Conservation (phyloP, 345 rosid species). For the Mercurialis annua region DNA sequence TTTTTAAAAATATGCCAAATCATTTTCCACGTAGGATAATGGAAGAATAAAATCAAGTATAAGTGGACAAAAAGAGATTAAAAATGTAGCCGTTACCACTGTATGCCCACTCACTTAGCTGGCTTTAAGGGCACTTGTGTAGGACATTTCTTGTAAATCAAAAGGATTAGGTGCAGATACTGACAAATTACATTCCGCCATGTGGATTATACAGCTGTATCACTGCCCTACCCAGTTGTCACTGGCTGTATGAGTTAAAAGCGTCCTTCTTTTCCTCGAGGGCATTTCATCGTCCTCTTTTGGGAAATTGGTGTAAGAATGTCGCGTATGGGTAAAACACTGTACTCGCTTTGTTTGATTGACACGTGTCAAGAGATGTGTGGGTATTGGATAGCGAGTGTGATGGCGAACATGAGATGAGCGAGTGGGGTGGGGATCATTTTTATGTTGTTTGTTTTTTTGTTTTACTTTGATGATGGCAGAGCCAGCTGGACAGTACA, state of each 20-base stretch:
- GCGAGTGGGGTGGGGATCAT: conserved; percentile 8
- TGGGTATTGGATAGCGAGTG: background rate
- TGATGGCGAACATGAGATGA: background rate
- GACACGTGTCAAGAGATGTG: background rate
- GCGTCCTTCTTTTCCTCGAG: conserved; percentile 18
- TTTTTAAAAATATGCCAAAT: background rate
- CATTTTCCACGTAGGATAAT: conserved; percentile 3
- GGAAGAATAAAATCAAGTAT: background rate
- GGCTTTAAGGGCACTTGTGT: conserved; percentile 18
- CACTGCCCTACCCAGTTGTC: conserved; percentile 42
- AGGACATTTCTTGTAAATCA: conserved; percentile 19
- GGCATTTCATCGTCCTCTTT: conserved; percentile 13
- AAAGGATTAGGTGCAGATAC: background rate
- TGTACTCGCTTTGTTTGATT: background rate
- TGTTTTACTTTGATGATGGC: conserved; percentile 16
- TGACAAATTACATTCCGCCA: background rate
- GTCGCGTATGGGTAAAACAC: background rate
- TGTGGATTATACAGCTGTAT: conserved; percentile 35
- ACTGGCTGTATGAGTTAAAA: conserved; percentile 26
- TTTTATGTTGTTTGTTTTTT: conserved; percentile 15
- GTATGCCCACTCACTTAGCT: conserved; percentile 24
- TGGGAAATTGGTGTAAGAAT: background rate
- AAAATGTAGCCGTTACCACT: conserved; percentile 19
- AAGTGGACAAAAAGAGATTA: background rate
- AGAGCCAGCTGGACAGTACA: conserved; percentile 36